Conservation (phyloP, 768 basidiomycete genomes). For the Sarcomyxa edulis region DNA sequence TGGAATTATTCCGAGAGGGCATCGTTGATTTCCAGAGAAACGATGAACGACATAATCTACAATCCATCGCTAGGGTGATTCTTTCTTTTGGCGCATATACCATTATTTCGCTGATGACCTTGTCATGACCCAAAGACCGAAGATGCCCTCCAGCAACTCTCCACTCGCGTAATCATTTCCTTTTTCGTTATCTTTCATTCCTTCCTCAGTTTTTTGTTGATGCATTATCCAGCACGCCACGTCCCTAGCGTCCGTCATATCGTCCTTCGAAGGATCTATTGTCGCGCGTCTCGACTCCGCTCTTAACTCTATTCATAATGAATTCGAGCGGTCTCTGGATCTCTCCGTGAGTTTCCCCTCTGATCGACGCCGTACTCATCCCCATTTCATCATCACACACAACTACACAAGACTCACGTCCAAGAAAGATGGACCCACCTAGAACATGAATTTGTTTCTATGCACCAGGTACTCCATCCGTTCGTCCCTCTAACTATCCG, state of each 20-base stretch:
- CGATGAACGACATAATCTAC: background rate
- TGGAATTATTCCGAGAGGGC: background rate
- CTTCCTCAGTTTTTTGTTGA: background rate
- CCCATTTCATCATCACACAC: background rate
- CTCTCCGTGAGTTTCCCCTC: slow-evolving; percentile 8
- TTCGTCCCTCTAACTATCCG: background rate
- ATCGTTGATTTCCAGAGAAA: slow-evolving; percentile 1
- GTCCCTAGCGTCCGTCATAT: slow-evolving; percentile 8
- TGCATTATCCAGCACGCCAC: slow-evolving; percentile 13
- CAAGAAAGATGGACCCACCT: slow-evolving; percentile 21
- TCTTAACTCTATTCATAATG: slow-evolving; percentile 7
- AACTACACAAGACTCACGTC: slow-evolving; percentile 19
- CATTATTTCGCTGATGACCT: background rate
- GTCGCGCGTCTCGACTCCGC: slow-evolving; percentile 4
- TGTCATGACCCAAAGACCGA: background rate
- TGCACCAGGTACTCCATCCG: slow-evolving; percentile 24
- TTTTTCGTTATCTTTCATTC: background rate
- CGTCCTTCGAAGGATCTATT: slow-evolving; percentile 6
- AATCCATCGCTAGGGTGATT: background rate
- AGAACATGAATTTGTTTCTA: slow-evolving; percentile 15
- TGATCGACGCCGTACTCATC: background rate
- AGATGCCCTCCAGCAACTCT: slow-evolving; percentile 9
- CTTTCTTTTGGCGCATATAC: background rate
- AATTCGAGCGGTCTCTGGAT: slow-evolving; percentile 7
- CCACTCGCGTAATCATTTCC: slow-evolving; percentile 10